Conservation (phyloP, 106 monocot species). For the Phalaenopsis equestris region DNA sequence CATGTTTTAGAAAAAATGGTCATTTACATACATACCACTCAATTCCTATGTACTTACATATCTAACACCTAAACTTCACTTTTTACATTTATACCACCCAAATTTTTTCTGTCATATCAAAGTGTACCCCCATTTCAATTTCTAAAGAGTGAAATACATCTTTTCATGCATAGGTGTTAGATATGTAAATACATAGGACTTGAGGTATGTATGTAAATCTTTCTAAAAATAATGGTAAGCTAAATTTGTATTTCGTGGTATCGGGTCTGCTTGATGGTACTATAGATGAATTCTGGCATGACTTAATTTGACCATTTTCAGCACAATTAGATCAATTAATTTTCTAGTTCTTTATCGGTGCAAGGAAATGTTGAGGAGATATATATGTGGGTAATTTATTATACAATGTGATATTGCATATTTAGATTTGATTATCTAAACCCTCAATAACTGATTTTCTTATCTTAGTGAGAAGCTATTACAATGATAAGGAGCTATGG, state of each 20-base stretch:
- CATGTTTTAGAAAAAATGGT: too few species aligned
- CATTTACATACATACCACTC: too few species aligned
- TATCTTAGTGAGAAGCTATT: not conserved
- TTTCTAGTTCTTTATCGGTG: not conserved
- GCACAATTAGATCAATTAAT: not conserved
- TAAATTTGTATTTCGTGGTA: not conserved
- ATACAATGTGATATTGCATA: not conserved
- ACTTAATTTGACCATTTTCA: not conserved
- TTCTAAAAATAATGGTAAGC: not conserved
- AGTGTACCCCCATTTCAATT: too few species aligned
- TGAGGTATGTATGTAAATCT: too few species aligned
- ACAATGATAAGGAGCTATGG: not conserved
- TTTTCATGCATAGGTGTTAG: too few species aligned
- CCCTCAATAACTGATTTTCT: not conserved
- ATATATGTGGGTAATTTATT: not conserved
- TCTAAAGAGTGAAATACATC: too few species aligned
- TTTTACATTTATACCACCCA: too few species aligned
- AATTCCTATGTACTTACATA: too few species aligned
- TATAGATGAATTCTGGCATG: not conserved
- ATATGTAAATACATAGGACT: too few species aligned
- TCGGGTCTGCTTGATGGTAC: not conserved
- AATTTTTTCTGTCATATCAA: too few species aligned
- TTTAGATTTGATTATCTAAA: not conserved
- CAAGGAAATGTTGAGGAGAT: not conserved
- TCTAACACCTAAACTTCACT: too few species aligned